Evolutionary conservation across 164 flowering plant species (phyloP), one percentile per base, ranked within the genome.

Genomic region (Vitis riparia): DNA sequence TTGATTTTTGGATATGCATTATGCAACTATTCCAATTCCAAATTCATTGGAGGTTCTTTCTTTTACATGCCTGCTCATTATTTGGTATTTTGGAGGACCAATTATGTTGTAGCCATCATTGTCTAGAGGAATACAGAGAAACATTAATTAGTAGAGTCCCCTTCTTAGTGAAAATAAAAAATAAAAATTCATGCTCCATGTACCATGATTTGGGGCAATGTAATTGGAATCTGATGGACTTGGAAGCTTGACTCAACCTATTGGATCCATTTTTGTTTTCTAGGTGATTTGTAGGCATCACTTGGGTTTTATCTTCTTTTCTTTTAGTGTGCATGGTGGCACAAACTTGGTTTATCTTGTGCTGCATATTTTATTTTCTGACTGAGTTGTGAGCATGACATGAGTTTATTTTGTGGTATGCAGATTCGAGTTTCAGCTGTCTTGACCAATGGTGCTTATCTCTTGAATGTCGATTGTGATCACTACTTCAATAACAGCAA

Each of bases 341-440:
- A 37, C 44, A 37, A 37, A 37, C 44, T 37, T 37, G 44, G 44
- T 37, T 37, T 37, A 37, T 37, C 44, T 37, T 37, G 55, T 49
- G 32, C 55, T 55, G 1, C 53, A 32, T 32, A 47, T 27, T 70
- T 37, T 70, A 11, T 15, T 17, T 62, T 60, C 60, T 66, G 9
- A 55, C 58, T 52, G 30, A 8, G 5, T 52, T 37, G 56, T 6
- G 2, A 53, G 58, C 47, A 5, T 15, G 5, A 15, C 59, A 60
- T 66, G 19, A 29, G 9, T 59, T 67, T 63, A 2, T 70, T 27
- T 69, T 68, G 17, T 71, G 70, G 66, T 66, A 2, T 78, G 29
- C 84, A 95, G 99, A 93, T 95, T 74, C 89, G 99, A 30, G 99
- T 95, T 67, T 95, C 99, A 30, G 99, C 99, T 71, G 98, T 95